Evolutionary conservation across 2,329 filamentous ascomycete species (phyloP), one percentile per base, ranked within the genome.

Genomic region (Colletotrichum gigasporum): DNA sequence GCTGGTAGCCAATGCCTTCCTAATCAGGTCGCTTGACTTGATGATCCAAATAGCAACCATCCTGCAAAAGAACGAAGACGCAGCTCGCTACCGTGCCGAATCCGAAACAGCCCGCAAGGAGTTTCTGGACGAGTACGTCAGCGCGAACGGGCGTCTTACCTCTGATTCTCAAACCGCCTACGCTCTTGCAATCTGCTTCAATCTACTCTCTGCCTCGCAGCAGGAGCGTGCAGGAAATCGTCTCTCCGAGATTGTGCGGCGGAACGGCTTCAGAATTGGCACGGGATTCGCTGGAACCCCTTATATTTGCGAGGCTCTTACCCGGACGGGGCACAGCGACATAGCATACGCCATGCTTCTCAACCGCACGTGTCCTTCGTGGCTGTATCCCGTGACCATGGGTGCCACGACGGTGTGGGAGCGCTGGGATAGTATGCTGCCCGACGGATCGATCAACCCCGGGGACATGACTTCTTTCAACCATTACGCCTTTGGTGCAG

Each of bases 381-480:
- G 78, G 79, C 69, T 74, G 2, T 80, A 80, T 34, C 75, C 74
- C 1, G 72, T 81, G 1, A 72, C 67, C 1, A 79, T 79, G 74
- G 76, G 74, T 5, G 76, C 74, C 0, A 81, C 79, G 1, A 80
- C 78, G 0, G 74, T 77, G 1, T 81, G 78, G 79, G 79, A 81
- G 67, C 73, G 79, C 5, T 81, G 78, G 79, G 76, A 81, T 20
- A 73, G 71, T 16, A 73, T 81, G 66, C 59, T 77, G 8, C 73
- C 76, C 0, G 72, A 80, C 50, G 77, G 76, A 0, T 70, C 61
- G 0, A 72, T 81, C 35, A 81, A 81, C 53, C 72, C 76, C 0
- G 75, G 79, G 0, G 68, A 75, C 24, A 81, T 81, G 79, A 81
- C 78, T 0, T 78, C 74, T 11, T 78, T 79, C 42, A 79, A 82